A percentile compares a stretch with the other conserved stretches of the same genome.
phyloP scores from a whole-genome alignment of 1,284 basidiomycete species.

The Heliocybe sulcata region DNA sequence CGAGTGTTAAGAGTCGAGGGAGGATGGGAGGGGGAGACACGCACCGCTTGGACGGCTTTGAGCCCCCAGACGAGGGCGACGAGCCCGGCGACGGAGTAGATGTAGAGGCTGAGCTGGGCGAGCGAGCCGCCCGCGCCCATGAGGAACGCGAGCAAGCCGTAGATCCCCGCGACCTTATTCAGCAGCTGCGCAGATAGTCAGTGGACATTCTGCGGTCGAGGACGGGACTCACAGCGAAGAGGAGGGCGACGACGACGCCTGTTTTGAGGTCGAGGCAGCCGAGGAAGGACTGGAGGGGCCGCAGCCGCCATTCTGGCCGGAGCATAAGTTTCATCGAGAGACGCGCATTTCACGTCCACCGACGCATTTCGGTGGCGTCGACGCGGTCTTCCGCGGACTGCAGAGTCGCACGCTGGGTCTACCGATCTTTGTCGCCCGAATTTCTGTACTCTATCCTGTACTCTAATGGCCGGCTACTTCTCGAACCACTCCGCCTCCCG shows the following conservation, averaged over 20 bases:
- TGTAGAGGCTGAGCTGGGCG: conserved; percentile 86
- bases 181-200: conserved; percentile 52
- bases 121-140: conserved; percentile 83
- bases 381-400: too few relatives aligned
- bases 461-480: conserved; percentile 47
- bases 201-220: conserved; percentile 4
- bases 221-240: conserved; percentile 68
- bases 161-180: conserved; percentile 98
- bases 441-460: too few relatives aligned
- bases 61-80: conserved; percentile 85
- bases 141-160: conserved; percentile 89
- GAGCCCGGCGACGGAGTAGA: conserved; percentile 86
- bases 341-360: too few relatives aligned
- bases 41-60: conserved; percentile 75
- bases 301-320: conserved; percentile 71
- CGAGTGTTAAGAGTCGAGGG: conserved; percentile 7
- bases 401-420: too few relatives aligned
- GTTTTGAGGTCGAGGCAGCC: conserved; percentile 86
- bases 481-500: conserved; percentile 74
- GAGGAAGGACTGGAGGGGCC: conserved; percentile 77
- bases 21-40: conserved; percentile 8
- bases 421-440: too few relatives aligned
- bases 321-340: conserved; percentile 66
- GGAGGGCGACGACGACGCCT: conserved; percentile 76
- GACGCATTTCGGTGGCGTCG: too few relatives aligned